Conservation (phyloP, 2,329 filamentous ascomycete genomes). For the Fusarium odoratissimum region DNA sequence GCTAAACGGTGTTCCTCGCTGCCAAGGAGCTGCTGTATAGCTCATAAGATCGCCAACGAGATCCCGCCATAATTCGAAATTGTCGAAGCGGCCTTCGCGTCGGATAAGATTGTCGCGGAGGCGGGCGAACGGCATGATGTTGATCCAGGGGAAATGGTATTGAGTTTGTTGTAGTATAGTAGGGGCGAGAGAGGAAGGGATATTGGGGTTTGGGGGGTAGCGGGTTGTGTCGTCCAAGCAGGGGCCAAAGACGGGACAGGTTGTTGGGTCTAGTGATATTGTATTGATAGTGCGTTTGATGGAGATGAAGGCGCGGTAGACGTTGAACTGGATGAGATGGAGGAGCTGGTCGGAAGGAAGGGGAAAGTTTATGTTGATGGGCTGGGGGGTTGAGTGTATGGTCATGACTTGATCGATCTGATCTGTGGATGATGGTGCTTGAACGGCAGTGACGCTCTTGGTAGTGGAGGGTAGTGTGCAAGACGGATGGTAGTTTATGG, state of each 20-base stretch:
- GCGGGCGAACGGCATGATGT: background rate
- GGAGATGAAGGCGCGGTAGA: background rate
- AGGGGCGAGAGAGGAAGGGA: background rate
- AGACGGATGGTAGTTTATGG: accelerated
- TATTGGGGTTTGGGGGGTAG: background rate
- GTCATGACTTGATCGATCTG: accelerated
- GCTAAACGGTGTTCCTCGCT: background rate
- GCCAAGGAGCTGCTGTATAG: background rate
- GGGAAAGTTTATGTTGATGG: background rate
- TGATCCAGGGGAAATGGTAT: constrained; percentile 6
- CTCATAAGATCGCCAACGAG: background rate
- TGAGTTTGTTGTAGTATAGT: background rate
- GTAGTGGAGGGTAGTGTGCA: accelerated
- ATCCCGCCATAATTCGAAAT: background rate
- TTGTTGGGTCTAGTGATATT: background rate
- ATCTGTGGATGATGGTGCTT: accelerated
- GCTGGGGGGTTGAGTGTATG: accelerated
- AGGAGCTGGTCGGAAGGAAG: background rate
- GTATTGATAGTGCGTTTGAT: background rate
- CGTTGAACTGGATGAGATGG: background rate
- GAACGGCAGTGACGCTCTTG: accelerated
- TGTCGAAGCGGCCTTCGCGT: background rate
- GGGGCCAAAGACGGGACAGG: background rate
- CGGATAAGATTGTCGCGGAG: background rate
- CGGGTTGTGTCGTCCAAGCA: background rate